These are phyloP conservation scores for Lactarius evosmus DNA, from an alignment of 768 basidiomycete genomes.

Conservation along the genomic window DNA sequence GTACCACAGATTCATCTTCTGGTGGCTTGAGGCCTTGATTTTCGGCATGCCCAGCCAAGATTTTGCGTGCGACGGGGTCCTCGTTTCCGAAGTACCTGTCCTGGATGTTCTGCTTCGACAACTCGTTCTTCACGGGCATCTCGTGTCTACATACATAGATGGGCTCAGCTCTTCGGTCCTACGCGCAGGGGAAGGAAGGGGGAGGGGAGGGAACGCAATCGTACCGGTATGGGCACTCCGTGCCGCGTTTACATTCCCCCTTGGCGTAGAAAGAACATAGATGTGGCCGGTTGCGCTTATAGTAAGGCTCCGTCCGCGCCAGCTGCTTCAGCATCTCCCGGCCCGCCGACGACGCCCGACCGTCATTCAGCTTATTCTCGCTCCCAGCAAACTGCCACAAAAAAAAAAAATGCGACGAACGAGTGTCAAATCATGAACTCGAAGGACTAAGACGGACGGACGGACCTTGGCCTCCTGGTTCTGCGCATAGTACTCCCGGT, in stretches of 20 bases:
- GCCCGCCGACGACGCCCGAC: conserved; percentile 69
- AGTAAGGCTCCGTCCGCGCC: conserved; percentile 93
- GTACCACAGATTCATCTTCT: conserved; percentile 79
- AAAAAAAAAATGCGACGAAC: not conserved
- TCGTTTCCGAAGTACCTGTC: conserved; percentile 91
- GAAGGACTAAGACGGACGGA: conserved; percentile 7
- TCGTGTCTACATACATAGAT: conserved; percentile 62
- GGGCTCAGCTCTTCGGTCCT: not conserved
- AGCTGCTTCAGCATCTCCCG: conserved; percentile 97
- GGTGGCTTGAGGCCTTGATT: conserved; percentile 83
- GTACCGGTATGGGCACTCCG: conserved; percentile 86
- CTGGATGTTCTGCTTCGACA: conserved; percentile 89
- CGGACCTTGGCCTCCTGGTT: conserved; percentile 83
- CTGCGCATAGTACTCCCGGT: conserved; percentile 92
- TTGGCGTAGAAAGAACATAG: conserved; percentile 94
- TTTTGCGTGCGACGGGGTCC: conserved; percentile 93
- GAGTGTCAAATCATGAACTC: too few species aligned
- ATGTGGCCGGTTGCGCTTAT: conserved; percentile 94
- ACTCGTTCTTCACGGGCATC: conserved; percentile 74
- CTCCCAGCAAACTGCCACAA: conserved; percentile 60
- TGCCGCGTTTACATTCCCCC: conserved; percentile 89
- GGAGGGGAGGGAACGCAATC: conserved; percentile 24
- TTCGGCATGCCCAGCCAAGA: conserved; percentile 76
- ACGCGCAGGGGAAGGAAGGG: not conserved
- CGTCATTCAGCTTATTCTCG: conserved; percentile 60